Conservation (phyloP, 192 early-diverging fungal species). For the Coemansia sp. region DNA sequence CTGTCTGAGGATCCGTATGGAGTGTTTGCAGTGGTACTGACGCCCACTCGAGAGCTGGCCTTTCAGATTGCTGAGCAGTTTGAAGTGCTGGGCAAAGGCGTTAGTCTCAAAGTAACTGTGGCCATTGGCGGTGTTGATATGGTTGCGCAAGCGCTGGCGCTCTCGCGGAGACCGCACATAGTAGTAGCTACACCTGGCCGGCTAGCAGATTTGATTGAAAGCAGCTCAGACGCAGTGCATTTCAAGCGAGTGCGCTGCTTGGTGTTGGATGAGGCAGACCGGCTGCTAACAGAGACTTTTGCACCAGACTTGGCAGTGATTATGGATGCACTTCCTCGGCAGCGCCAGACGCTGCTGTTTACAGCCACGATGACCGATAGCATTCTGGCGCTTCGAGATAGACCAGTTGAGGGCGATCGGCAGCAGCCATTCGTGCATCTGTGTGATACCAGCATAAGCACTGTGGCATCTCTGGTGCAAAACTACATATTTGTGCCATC, state of each 20-base stretch:
- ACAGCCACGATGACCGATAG: conserved; percentile 94
- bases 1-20: conserved; percentile 96
- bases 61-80: conserved; percentile 99
- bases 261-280: conserved; percentile 96
- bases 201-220: conserved; percentile 88
- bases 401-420: conserved; percentile 9
- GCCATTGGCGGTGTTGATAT: conserved; percentile 93
- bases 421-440: conserved; percentile 42
- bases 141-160: conserved; percentile 88
- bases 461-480: conserved; percentile 85
- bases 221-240: conserved; percentile 67
- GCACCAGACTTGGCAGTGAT: conserved; percentile 76
- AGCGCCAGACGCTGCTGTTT: conserved; percentile 91
- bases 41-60: conserved; percentile 94
- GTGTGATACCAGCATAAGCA: conserved; percentile 55
- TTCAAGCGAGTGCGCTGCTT: conserved; percentile 76
- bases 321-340: conserved; percentile 70
- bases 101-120: conserved; percentile 79
- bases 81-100: conserved; percentile 81
- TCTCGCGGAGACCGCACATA: conserved; percentile 82
- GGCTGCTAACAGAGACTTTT: conserved; percentile 84
- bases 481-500: conserved; percentile 91
- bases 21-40: conserved; percentile 92
- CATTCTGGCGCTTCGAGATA: conserved; percentile 69
- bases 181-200: conserved; percentile 95